Evolutionary conservation across 2,329 filamentous ascomycete genomes (phyloP).

Genomic region (Scopulariopsis brevicaulis): DNA sequence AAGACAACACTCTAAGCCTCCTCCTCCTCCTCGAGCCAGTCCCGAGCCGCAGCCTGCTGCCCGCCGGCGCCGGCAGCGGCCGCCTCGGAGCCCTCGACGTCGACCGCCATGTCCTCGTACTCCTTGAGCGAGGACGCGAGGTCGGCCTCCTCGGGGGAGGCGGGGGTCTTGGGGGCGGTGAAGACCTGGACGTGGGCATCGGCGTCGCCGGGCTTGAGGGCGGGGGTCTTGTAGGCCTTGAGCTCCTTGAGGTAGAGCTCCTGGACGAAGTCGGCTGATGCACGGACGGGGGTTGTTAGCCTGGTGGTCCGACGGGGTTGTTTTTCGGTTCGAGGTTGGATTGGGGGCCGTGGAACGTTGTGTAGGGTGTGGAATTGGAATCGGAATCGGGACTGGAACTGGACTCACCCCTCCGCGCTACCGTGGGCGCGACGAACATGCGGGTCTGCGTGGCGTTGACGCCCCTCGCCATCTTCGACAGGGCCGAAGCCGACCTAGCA

Average conservation of each 20-base stretch:
- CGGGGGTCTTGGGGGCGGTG: conserved; percentile 64
- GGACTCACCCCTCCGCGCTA: conserved; percentile 48
- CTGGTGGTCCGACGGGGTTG: conserved; percentile 4
- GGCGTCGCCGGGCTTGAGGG: conserved; percentile 75
- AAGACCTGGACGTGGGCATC: conserved; percentile 90
- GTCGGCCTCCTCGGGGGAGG: conserved; percentile 87
- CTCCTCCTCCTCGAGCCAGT: conserved; percentile 65
- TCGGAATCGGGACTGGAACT: not conserved
- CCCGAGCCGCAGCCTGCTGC: conserved; percentile 51
- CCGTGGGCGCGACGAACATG: conserved; percentile 48
- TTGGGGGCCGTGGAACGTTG: not conserved
- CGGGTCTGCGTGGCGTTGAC: conserved; percentile 32
- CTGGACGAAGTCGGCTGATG: conserved; percentile 85
- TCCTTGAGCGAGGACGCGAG: conserved; percentile 84
- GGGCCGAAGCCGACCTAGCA: conserved; percentile 3
- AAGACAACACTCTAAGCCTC: conserved; percentile 25
- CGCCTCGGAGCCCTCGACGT: conserved; percentile 79
- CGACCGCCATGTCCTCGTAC: conserved; percentile 89
- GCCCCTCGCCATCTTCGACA: conserved; percentile 4
- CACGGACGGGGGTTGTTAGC: not conserved
- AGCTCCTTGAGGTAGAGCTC: conserved; percentile 96
- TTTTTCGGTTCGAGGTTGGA: not conserved
- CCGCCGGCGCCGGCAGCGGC: conserved; percentile 45
- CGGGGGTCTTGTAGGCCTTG: conserved; percentile 82
- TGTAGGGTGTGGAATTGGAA: not conserved